A percentile compares a stretch with the other conserved stretches of the same genome.
These are phyloP conservation scores for Flaveria sonorensis DNA, from an alignment of 129 eudicot genomes.

Conservation along the genomic window DNA sequence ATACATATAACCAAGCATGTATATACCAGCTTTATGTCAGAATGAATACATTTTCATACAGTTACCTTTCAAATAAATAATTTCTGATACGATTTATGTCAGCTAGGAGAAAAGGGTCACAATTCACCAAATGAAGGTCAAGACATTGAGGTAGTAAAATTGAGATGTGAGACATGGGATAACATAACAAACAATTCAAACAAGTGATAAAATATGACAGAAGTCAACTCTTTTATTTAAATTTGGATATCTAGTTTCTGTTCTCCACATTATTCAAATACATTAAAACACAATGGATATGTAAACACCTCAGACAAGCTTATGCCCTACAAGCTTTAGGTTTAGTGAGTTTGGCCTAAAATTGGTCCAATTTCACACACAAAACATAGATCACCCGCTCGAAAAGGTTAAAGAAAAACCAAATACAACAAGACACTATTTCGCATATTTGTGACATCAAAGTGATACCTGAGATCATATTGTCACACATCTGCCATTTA, in stretches of 20 bases:
- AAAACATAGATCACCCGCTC: background rate
- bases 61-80: no score
- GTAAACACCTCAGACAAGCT: slow-evolving; percentile 10
- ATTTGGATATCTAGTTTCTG: background rate
- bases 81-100: no score
- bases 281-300: slow-evolving; percentile 9
- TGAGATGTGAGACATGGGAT: background rate
- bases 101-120: no score
- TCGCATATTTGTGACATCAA: background rate
- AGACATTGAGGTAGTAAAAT: no score
- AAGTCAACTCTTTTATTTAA: background rate
- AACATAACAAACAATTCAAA: background rate
- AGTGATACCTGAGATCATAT: background rate
- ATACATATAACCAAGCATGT: no score
- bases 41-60: no score
- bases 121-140: no score
- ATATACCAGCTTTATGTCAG: no score
- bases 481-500: slow-evolving; percentile 27
- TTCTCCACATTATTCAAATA: slow-evolving; percentile 16
- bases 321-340: slow-evolving; percentile 21
- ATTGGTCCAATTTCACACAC: slow-evolving; percentile 20
- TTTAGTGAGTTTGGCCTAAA: slow-evolving; percentile 18
- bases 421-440: slow-evolving; percentile 22
- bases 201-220: background rate
- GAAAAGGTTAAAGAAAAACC: slow-evolving; percentile 13